Evolutionary conservation across 495 filamentous ascomycete genomes (phyloP).

Genomic region (Penicillium desertorum): DNA sequence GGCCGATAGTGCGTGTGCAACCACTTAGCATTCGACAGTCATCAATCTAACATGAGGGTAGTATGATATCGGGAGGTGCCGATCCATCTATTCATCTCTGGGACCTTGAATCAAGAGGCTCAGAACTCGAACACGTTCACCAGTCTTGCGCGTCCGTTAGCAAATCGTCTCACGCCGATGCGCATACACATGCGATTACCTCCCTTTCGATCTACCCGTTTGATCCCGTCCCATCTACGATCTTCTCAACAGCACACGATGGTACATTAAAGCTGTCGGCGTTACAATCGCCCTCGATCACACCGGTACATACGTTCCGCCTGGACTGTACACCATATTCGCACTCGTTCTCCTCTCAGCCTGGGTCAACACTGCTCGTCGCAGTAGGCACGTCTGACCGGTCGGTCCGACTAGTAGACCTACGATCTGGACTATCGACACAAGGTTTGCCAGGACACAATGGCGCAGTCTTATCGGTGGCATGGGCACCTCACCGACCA

Average conservation of each 20-base stretch:
- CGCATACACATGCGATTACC: conserved; percentile 78
- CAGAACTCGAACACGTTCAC: conserved; percentile 48
- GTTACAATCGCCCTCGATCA: conserved; percentile 54
- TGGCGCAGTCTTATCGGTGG: conserved; percentile 67
- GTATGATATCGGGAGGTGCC: conserved; percentile 78
- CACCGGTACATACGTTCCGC: conserved; percentile 60
- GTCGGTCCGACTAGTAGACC: conserved; percentile 75
- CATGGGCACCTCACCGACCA: conserved; percentile 76
- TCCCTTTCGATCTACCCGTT: conserved; percentile 87
- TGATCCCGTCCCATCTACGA: conserved; percentile 65
- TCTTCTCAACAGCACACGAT: conserved; percentile 82
- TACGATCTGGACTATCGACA: conserved; percentile 71
- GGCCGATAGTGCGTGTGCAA: conserved; percentile 62
- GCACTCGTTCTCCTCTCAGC: conserved; percentile 71
- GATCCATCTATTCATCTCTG: conserved; percentile 77
- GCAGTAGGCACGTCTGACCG: conserved; percentile 83
- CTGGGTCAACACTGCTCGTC: conserved; percentile 67
- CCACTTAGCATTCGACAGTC: neutral
- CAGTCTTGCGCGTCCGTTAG: conserved; percentile 47
- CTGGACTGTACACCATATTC: conserved; percentile 71
- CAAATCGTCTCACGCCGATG: conserved; percentile 43
- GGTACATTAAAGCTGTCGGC: conserved; percentile 78
- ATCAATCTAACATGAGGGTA: conserved; percentile 32
- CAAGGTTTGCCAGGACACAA: conserved; percentile 76
- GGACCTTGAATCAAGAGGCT: conserved; percentile 65